Evolutionary conservation across 2,329 filamentous ascomycete genomes (phyloP).

Genomic region (Aspergillus thermomutatus): DNA sequence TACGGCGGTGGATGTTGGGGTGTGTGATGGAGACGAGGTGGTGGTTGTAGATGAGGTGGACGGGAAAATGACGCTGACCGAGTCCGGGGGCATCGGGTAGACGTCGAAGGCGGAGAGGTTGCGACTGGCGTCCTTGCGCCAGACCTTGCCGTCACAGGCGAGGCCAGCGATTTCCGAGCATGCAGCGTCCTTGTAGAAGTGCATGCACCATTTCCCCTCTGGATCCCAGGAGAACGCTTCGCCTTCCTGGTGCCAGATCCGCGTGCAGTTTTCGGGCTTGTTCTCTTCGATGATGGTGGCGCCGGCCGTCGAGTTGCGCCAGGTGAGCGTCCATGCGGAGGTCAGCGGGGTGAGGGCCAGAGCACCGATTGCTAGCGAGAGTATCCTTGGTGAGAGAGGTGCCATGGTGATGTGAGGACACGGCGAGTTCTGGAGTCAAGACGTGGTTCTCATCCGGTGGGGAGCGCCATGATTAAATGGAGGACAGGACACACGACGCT

Average conservation of each 20-base stretch:
- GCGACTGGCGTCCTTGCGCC: conserved; percentile 4
- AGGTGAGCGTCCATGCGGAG: conserved; percentile 12
- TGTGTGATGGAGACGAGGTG: not conserved
- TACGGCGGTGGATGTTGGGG: not conserved
- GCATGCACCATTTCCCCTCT: conserved; percentile 13
- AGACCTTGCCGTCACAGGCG: conserved; percentile 8
- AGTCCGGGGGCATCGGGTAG: conserved; percentile 8
- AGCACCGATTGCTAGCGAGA: not conserved
- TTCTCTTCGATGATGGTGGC: conserved; percentile 1
- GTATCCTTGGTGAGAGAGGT: not conserved
- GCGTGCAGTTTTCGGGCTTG: conserved; percentile 5
- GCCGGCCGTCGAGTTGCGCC: conserved; percentile 11
- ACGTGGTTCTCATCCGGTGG: not conserved
- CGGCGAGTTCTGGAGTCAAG: not conserved
- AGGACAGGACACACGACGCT: not conserved
- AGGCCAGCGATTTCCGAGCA: conserved; percentile 6
- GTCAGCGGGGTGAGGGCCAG: not conserved
- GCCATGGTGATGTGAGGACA: conserved; percentile 5
- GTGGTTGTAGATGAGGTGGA: not conserved
- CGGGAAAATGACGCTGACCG: not conserved
- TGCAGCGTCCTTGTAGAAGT: conserved; percentile 7
- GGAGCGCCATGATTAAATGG: not conserved
- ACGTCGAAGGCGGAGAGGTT: conserved; percentile 13
- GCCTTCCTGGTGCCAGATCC: conserved; percentile 12
- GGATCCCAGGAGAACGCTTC: conserved; percentile 11